Evolutionary conservation across 108 stramenopile species (phyloP).

Genomic region (Asterionellopsis glacialis): DNA sequence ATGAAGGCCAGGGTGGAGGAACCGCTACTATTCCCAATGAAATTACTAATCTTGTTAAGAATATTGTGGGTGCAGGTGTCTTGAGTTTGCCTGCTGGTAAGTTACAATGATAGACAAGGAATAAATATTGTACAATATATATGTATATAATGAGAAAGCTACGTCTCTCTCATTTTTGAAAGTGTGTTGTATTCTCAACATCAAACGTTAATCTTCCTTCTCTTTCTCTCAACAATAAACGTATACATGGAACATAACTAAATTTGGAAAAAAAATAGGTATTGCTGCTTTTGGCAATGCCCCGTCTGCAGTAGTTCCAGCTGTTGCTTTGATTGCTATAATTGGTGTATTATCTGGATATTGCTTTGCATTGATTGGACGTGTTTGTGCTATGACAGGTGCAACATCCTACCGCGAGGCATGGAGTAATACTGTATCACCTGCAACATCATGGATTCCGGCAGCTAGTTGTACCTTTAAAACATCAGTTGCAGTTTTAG

Average conservation of each 20-base stretch:
- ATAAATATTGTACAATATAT: too few species aligned
- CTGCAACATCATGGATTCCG: constrained; percentile 78
- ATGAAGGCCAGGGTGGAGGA: constrained; percentile 18
- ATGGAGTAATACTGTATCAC: constrained; percentile 81
- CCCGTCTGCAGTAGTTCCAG: constrained; percentile 84
- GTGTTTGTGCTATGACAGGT: constrained; percentile 18
- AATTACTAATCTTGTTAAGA: constrained; percentile 74
- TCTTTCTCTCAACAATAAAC: neutral
- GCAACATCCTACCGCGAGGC: constrained; percentile 81
- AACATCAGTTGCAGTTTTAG: constrained; percentile 84
- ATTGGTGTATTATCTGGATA: constrained; percentile 70
- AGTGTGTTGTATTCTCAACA: too few species aligned
- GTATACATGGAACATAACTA: too few species aligned
- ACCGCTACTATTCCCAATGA: constrained; percentile 63
- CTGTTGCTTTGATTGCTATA: constrained; percentile 52
- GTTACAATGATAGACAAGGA: neutral
- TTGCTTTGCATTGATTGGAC: constrained; percentile 61
- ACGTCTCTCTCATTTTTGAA: too few species aligned
- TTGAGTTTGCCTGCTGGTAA: constrained; percentile 79
- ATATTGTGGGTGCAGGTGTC: constrained; percentile 92
- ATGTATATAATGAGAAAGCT: too few species aligned
- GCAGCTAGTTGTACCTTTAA: constrained; percentile 75
- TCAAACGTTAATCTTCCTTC: too few species aligned
- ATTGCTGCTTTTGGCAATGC: constrained; percentile 88
- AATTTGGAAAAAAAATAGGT: constrained; percentile 25